A percentile compares a stretch with the other conserved stretches of the same genome.
Evolutionary conservation across 371 early-diverging fungal species (phyloP).

Genomic region (Actinomortierella ambigua): DNA sequence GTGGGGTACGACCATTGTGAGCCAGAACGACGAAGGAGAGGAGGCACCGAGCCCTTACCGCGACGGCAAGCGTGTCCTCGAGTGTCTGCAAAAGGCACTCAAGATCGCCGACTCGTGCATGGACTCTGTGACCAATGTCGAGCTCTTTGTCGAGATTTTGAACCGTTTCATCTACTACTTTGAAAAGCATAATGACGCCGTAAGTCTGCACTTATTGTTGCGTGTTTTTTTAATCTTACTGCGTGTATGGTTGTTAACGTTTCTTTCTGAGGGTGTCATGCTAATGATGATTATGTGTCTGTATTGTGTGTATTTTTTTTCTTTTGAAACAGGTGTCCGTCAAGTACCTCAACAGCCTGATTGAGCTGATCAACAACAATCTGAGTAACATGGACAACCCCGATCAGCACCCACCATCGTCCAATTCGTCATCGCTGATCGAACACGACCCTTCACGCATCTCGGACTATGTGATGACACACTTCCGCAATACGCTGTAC

Average conservation of each 20-base stretch:
- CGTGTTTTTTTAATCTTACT: conserved; percentile 4
- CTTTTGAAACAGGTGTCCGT: conserved; percentile 63
- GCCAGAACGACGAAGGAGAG: conserved; percentile 47
- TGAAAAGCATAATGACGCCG: conserved; percentile 80
- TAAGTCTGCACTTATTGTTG: conserved; percentile 51
- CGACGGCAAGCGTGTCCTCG: conserved; percentile 82
- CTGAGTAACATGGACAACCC: conserved; percentile 69
- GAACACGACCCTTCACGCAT: conserved; percentile 55
- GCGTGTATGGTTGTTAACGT: conserved; percentile 1
- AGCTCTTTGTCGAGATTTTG: conserved; percentile 90
- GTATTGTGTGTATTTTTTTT: too few species aligned
- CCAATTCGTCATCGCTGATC: conserved; percentile 65
- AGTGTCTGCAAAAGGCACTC: conserved; percentile 87
- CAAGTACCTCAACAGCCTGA: conserved; percentile 87
- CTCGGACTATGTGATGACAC: conserved; percentile 65
- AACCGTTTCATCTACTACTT: conserved; percentile 89
- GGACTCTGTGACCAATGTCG: conserved; percentile 81
- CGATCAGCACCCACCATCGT: conserved; percentile 64
- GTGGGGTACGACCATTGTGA: conserved; percentile 69
- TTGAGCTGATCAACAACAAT: conserved; percentile 86
- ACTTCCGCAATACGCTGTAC: conserved; percentile 66
- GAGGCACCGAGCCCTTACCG: conserved; percentile 55
- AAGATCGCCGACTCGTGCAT: conserved; percentile 91
- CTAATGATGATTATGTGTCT: too few species aligned
- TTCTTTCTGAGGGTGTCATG: too few species aligned